Percentiles rank a stretch among this genome's conserved stretches.
These are phyloP conservation scores for Microcyclospora tardicrescens DNA, from an alignment of 2,329 filamentous ascomycete species.

Conservation along the genomic window DNA sequence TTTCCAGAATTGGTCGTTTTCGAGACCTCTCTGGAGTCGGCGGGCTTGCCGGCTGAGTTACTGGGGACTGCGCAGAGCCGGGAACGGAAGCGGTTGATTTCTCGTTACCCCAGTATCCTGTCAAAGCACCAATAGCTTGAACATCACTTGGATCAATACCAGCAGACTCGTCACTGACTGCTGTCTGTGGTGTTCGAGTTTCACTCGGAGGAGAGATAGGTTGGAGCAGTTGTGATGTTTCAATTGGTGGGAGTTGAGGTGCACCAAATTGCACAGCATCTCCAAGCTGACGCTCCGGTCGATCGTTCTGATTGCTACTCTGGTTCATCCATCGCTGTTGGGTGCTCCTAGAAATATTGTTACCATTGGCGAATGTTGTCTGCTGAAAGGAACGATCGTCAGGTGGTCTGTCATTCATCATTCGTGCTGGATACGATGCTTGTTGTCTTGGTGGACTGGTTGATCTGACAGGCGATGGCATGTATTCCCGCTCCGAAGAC, in stretches of 20 bases:
- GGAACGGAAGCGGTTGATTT: not conserved
- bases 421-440: slow-evolving; percentile 7
- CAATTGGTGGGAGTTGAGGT: slow-evolving; percentile 5
- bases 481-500: slow-evolving; percentile 1
- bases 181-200: slow-evolving; percentile 1
- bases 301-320: no score
- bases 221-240: slow-evolving; percentile 3
- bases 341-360: no score
- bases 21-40: slow-evolving; percentile 1
- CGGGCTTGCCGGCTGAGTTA: not conserved
- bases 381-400: slow-evolving; percentile 2
- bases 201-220: not conserved
- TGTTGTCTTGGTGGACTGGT: slow-evolving; percentile 11
- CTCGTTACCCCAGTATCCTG: slow-evolving; percentile 2
- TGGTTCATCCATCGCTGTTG: no score
- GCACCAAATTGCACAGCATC: not conserved
- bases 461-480: slow-evolving; percentile 3
- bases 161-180: slow-evolving; percentile 1
- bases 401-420: slow-evolving; percentile 4
- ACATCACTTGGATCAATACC: slow-evolving; percentile 2
- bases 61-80: no score
- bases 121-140: slow-evolving; percentile 1
- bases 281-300: no score
- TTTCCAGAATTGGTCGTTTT: not conserved
- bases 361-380: no score